Evolutionary conservation across 2,329 filamentous ascomycete species (phyloP).

Genomic region (Fusarium piperis): DNA sequence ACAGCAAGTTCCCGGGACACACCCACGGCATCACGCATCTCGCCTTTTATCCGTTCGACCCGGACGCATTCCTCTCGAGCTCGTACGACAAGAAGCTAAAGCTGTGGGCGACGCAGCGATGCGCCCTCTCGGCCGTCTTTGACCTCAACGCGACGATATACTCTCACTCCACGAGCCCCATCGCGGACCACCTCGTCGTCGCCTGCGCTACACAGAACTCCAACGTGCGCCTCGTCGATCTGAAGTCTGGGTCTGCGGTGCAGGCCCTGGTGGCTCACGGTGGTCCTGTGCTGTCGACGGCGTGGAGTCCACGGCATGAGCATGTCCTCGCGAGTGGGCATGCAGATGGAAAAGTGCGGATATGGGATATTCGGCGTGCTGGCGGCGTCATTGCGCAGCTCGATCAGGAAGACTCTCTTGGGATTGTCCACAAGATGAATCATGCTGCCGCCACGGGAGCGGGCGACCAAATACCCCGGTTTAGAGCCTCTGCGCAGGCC

Average conservation of each 20-base stretch:
- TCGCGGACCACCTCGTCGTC: constrained; percentile 79
- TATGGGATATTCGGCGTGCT: constrained; percentile 89
- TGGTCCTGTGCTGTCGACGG: constrained; percentile 72
- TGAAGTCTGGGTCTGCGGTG: constrained; percentile 79
- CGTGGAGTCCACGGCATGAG: constrained; percentile 85
- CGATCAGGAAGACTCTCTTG: constrained; percentile 84
- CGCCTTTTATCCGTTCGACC: constrained; percentile 82
- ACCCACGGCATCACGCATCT: constrained; percentile 80
- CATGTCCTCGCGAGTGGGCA: constrained; percentile 85
- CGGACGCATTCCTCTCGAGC: constrained; percentile 77
- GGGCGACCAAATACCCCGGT: constrained; percentile 46
- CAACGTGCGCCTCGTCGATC: constrained; percentile 83
- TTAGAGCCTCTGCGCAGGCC: constrained; percentile 68
- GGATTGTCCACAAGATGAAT: constrained; percentile 61
- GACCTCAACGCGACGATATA: constrained; percentile 75
- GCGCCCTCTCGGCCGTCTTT: constrained; percentile 72
- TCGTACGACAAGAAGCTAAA: constrained; percentile 83
- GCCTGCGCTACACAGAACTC: constrained; percentile 90
- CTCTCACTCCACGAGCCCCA: constrained; percentile 79
- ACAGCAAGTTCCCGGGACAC: constrained; percentile 54
- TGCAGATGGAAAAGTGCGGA: constrained; percentile 82
- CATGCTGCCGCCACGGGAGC: constrained; percentile 46
- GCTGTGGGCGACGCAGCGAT: constrained; percentile 74
- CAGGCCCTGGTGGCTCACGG: constrained; percentile 77
- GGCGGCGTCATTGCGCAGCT: constrained; percentile 79